Percentiles rank a stretch among this genome's conserved stretches.
Conservation (phyloP, 2,329 filamentous ascomycete genomes). For the Penicillium sp. region DNA sequence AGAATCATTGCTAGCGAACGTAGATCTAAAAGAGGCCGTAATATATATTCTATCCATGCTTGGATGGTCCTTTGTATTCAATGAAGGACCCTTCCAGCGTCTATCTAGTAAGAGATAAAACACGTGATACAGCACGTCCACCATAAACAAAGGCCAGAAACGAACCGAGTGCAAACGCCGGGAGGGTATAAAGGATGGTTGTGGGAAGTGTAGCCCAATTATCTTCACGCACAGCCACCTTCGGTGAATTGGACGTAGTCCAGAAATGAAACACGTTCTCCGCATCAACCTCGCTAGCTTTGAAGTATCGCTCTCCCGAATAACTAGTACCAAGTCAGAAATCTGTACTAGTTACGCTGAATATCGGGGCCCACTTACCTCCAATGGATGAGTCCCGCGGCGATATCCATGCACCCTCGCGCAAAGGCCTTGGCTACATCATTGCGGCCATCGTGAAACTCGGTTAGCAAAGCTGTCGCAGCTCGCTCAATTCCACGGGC, state of each 20-base stretch:
- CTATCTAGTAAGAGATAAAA: too few relatives aligned
- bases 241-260: background rate
- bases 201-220: background rate
- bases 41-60: too few relatives aligned
- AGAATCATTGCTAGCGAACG: too few relatives aligned
- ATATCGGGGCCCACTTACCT: slow-evolving; percentile 1
- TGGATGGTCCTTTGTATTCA: too few relatives aligned
- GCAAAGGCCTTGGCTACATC: slow-evolving; percentile 1
- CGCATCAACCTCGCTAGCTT: background rate
- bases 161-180: too few relatives aligned
- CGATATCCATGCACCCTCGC: slow-evolving; percentile 15
- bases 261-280: background rate
- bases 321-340: slow-evolving; percentile 3
- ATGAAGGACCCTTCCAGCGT: too few relatives aligned
- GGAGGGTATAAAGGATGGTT: background rate
- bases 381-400: slow-evolving; percentile 16
- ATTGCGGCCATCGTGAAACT: background rate
- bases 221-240: background rate
- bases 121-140: too few relatives aligned
- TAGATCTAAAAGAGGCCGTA: too few relatives aligned
- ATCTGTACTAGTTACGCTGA: background rate
- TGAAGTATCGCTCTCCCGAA: slow-evolving; percentile 14
- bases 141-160: too few relatives aligned
- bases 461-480: background rate
- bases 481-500: slow-evolving; percentile 5